A percentile compares a stretch with the other conserved stretches of the same genome.
Conservation (phyloP, 352 stramenopile genomes). For the Phytophthora fragariaefolia region DNA sequence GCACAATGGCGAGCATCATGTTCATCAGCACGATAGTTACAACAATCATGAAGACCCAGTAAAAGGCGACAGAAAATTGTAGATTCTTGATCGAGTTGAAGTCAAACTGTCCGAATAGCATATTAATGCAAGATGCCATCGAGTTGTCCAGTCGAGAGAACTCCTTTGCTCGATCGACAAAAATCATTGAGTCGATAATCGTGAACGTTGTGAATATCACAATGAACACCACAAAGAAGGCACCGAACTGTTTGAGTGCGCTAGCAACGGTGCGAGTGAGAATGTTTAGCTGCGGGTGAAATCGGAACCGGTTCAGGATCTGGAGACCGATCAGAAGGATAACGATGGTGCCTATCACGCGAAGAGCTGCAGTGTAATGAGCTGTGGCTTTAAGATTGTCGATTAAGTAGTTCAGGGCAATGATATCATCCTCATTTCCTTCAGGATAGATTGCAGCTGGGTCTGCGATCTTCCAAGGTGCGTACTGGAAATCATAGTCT, state of each 20-base stretch:
- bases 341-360: slow-evolving; percentile 36
- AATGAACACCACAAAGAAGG: slow-evolving; percentile 64
- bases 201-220: slow-evolving; percentile 66
- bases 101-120: slow-evolving; percentile 72
- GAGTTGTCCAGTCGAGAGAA: slow-evolving; percentile 55
- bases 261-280: slow-evolving; percentile 59
- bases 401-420: slow-evolving; percentile 42
- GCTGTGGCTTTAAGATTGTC: slow-evolving; percentile 45
- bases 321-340: slow-evolving; percentile 46
- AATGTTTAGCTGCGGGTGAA: slow-evolving; percentile 62
- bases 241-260: slow-evolving; percentile 53
- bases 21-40: slow-evolving; percentile 73
- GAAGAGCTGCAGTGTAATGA: slow-evolving; percentile 35
- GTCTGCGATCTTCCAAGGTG: slow-evolving; percentile 23
- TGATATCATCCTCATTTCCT: slow-evolving; percentile 19
- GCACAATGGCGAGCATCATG: slow-evolving; percentile 78
- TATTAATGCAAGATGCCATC: slow-evolving; percentile 65
- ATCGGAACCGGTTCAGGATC: slow-evolving; percentile 59
- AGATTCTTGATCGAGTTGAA: slow-evolving; percentile 48
- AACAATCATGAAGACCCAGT: slow-evolving; percentile 75
- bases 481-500: slow-evolving; percentile 42
- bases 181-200: slow-evolving; percentile 55
- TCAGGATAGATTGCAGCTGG: slow-evolving; percentile 2
- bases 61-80: slow-evolving; percentile 54
- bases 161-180: slow-evolving; percentile 54